These are phyloP conservation scores for Sporobolomyces pararoseus DNA, from an alignment of 768 basidiomycete species.

Conservation along the genomic window DNA sequence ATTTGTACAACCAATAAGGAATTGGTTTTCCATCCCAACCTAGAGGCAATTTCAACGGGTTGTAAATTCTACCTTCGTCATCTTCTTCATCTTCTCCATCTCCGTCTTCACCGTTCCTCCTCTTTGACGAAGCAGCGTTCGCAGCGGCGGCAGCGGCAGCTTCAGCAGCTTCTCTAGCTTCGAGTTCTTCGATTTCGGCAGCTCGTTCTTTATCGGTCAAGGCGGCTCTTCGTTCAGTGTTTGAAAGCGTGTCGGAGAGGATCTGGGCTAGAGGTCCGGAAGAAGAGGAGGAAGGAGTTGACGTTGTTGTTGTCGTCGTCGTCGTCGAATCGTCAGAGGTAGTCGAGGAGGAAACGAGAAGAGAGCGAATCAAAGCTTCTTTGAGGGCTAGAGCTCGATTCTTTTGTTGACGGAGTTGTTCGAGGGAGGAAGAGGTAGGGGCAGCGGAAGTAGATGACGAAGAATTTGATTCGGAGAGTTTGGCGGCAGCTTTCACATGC, in stretches of 20 bases:
- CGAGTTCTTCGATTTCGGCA: slow-evolving; percentile 69
- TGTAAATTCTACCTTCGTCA: slow-evolving; percentile 94
- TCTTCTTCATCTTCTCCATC: slow-evolving; percentile 65
- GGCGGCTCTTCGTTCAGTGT: slow-evolving; percentile 93
- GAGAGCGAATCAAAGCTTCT: slow-evolving; percentile 46
- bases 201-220: slow-evolving; percentile 90
- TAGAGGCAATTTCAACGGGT: slow-evolving; percentile 90
- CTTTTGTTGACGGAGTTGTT: slow-evolving; percentile 36
- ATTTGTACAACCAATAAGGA: slow-evolving; percentile 96
- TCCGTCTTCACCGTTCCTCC: slow-evolving; percentile 49
- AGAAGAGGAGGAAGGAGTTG: not conserved
- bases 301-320: too few species aligned
- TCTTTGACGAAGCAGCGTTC: not conserved
- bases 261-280: slow-evolving; percentile 57
- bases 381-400: slow-evolving; percentile 41
- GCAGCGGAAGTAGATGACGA: slow-evolving; percentile 5
- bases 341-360: slow-evolving; percentile 55
- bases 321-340: too few species aligned
- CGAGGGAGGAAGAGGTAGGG: slow-evolving; percentile 32
- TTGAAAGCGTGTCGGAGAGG: slow-evolving; percentile 85
- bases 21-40: slow-evolving; percentile 99
- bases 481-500: slow-evolving; percentile 79
- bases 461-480: slow-evolving; percentile 17
- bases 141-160: slow-evolving; percentile 46
- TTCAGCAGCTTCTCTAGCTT: slow-evolving; percentile 48